Percentiles rank a stretch among this genome's conserved stretches.
phyloP scores from a whole-genome alignment of 2,329 filamentous ascomycete genomes.

The Arthrinium phaeospermum region DNA sequence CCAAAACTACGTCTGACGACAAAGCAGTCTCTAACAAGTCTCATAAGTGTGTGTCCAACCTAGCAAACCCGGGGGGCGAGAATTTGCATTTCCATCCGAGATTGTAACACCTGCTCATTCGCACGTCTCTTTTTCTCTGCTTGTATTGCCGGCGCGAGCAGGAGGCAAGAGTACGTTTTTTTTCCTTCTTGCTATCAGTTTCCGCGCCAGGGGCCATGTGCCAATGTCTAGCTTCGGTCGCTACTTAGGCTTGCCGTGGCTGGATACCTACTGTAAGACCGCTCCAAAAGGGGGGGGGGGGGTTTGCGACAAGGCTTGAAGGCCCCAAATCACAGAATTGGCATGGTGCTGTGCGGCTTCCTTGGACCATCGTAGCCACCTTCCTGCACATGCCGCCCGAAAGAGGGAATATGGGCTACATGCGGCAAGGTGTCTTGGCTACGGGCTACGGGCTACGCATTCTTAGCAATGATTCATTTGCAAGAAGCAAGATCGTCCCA shows the following conservation, averaged over 20 bases:
- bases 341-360: background rate
- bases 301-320: background rate
- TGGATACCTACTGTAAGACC: background rate
- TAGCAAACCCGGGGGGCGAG: background rate
- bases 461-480: background rate
- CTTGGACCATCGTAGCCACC: background rate
- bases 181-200: background rate
- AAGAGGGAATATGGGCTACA: background rate
- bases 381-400: background rate
- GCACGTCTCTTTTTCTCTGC: no score
- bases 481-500: background rate
- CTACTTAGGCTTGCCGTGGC: slow-evolving; percentile 1
- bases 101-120: background rate
- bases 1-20: slow-evolving; percentile 7
- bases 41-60: background rate
- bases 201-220: background rate
- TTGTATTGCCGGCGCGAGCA: background rate
- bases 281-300: background rate
- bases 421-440: background rate
- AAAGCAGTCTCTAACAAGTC: slow-evolving; percentile 4
- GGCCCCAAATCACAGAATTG: background rate
- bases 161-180: background rate
- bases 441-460: background rate
- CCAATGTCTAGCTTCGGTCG: background rate
- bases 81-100: background rate